Evolutionary conservation across 2,329 filamentous ascomycete genomes (phyloP), one percentile per base, ranked within the genome.

Genomic region (Ascochyta koolunga): DNA sequence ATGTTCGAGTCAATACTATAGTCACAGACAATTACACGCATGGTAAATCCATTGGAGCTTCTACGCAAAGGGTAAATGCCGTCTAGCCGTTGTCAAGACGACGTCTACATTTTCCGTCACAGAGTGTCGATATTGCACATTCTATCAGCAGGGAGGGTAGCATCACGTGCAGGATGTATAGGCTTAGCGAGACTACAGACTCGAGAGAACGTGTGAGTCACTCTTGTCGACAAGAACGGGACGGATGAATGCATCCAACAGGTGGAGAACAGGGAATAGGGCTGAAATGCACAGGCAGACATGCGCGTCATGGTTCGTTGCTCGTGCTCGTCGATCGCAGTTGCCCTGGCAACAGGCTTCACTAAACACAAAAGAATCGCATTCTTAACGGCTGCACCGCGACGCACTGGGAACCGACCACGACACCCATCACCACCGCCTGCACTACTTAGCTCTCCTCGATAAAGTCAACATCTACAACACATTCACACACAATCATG

Each of bases 401-500:
- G 9, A 50, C 51, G 41, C 46, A 36, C 44, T 50, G 16, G 42
- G 29, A 50, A 45, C 3, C 40, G 31, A 54, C 40, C 45, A 54
- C 49, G 27, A 45, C 51, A 41, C 25, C 39, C 24, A 54, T 45
- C 49, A 15, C 24, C 45, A 46, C 15, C 32, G 22, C 24, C 13
- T 19, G n/a, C 27, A 37, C 51, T 6, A 24, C 35, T 37, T 45
- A 41, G 24, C 41, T 41, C 24, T 29, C 31, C 43, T 46, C n/a
- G 41, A 45, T 40, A 27, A 27, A 27, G 1, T 31, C 36, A 43
- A 41, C 42, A 38, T 38, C 29, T 47, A 43, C 27, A 44, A 50
- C 41, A 32, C 27, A 42, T 41, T 29, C n/a, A 44, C 43, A 47
- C 31, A 27, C 27, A 50, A 72, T 60, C 64, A 88, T 87, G 85